A percentile compares a stretch with the other conserved stretches of the same genome.
Conservation (phyloP, 192 early-diverging fungal species). For the Backusella sp. region DNA sequence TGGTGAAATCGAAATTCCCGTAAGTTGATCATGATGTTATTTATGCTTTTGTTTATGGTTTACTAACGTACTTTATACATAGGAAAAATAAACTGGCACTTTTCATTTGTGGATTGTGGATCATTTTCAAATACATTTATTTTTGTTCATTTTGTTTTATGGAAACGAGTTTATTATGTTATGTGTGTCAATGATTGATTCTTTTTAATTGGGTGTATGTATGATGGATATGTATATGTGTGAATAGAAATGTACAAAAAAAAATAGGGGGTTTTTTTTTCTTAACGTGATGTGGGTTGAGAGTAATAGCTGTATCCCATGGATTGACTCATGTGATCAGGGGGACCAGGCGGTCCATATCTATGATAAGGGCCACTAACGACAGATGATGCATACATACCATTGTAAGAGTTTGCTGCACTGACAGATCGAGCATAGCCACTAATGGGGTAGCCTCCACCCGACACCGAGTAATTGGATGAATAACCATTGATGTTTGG, state of each 20-base stretch:
- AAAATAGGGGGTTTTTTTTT: neutral
- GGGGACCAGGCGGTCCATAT: neutral
- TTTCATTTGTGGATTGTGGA: neutral
- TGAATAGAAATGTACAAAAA: neutral
- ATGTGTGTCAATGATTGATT: neutral
- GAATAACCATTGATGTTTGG: neutral
- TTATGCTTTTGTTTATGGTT: neutral
- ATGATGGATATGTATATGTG: neutral
- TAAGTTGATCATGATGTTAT: conserved; percentile 7
- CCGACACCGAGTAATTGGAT: neutral
- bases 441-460: neutral
- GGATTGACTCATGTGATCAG: neutral
- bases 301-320: conserved; percentile 6
- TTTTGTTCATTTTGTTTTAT: neutral
- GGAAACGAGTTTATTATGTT: neutral
- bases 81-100: neutral
- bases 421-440: neutral
- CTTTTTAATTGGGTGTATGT: neutral
- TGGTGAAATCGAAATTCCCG: conserved; percentile 78
- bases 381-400: neutral
- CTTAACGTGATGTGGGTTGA: neutral
- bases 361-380: neutral
- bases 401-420: neutral
- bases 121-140: neutral
- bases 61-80: neutral